Evolutionary conservation across 108 stramenopile species (phyloP).

Genomic region (Asterionellopsis glacialis): DNA sequence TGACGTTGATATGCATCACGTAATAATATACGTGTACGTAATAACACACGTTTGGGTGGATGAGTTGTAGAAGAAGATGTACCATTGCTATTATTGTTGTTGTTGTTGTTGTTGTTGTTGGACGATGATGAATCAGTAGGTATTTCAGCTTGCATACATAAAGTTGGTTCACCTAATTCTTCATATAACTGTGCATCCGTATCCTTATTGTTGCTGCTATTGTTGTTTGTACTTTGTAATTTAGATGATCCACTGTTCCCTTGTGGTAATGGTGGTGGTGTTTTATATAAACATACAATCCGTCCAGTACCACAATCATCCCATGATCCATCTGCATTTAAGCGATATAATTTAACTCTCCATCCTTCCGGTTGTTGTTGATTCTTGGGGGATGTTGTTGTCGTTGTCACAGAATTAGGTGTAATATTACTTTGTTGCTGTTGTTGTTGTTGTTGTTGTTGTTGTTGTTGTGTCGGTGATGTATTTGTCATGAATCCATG

Average conservation of each 20-base stretch:
- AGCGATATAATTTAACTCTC: conserved; percentile 85
- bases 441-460: background rate
- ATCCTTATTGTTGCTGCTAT: background rate
- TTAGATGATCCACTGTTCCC: background rate
- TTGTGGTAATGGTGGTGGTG: conserved; percentile 15
- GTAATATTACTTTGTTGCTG: background rate
- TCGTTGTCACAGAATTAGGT: background rate
- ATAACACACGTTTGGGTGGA: conserved; percentile 33
- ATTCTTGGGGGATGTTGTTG: conserved; percentile 4
- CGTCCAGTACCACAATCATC: conserved; percentile 89
- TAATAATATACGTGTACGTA: conserved; percentile 73
- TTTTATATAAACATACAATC: conserved; percentile 64
- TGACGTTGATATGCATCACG: conserved; percentile 85
- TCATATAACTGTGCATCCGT: conserved; percentile 29
- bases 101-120: too few relatives aligned
- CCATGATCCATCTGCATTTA: conserved; percentile 84
- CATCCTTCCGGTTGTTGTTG: conserved; percentile 72
- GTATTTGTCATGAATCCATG: too few relatives aligned
- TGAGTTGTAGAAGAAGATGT: conserved; percentile 19
- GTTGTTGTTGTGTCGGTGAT: too few relatives aligned
- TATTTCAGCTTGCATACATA: conserved; percentile 76
- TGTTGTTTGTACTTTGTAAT: conserved; percentile 3
- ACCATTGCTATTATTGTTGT: too few relatives aligned
- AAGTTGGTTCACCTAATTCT: conserved; percentile 73
- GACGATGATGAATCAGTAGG: background rate